These are phyloP conservation scores for Ogataea philodendri DNA, from an alignment of 805 yeast species.

Conservation along the genomic window DNA sequence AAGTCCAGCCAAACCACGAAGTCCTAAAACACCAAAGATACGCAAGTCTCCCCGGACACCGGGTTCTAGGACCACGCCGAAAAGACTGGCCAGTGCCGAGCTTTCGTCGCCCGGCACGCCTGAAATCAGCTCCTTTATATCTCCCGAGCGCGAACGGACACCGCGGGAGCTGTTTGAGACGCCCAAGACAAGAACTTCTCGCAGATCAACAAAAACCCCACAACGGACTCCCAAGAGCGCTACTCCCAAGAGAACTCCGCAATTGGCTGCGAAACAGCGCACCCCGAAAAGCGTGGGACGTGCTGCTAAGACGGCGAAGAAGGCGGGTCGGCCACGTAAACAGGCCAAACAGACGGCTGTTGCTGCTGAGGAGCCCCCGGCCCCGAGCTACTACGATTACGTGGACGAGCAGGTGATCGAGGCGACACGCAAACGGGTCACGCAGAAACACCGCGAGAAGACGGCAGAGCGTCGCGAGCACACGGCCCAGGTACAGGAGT, in stretches of 20 bases:
- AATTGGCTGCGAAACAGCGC: conserved; percentile 4
- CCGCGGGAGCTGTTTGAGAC: conserved; percentile 4
- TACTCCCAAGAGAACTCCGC: conserved; percentile 8
- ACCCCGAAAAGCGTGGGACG: neutral
- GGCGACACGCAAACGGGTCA: conserved; percentile 8
- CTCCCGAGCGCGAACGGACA: conserved; percentile 14
- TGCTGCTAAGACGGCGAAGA: conserved; percentile 1
- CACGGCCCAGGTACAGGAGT: conserved; percentile 5
- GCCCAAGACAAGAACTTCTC: conserved; percentile 4
- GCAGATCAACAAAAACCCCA: conserved; percentile 5
- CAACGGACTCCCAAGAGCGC: conserved; percentile 7
- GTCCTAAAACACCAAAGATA: too few relatives aligned
- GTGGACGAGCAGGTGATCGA: conserved; percentile 10
- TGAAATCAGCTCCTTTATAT: conserved; percentile 22
- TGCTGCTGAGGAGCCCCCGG: conserved; percentile 3
- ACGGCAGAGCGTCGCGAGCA: conserved; percentile 6
- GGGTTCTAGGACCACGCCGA: too few relatives aligned
- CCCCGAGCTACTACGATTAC: conserved; percentile 9
- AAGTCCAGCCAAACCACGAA: too few relatives aligned
- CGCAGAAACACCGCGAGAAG: conserved; percentile 7
- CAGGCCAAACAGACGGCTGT: neutral
- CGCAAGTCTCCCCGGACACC: too few relatives aligned
- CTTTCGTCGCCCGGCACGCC: conserved; percentile 11
- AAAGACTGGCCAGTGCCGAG: too few relatives aligned
- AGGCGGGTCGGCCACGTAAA: conserved; percentile 1